Conservation (phyloP, 805 yeast species). For the Saturnispora serradocipensis region DNA sequence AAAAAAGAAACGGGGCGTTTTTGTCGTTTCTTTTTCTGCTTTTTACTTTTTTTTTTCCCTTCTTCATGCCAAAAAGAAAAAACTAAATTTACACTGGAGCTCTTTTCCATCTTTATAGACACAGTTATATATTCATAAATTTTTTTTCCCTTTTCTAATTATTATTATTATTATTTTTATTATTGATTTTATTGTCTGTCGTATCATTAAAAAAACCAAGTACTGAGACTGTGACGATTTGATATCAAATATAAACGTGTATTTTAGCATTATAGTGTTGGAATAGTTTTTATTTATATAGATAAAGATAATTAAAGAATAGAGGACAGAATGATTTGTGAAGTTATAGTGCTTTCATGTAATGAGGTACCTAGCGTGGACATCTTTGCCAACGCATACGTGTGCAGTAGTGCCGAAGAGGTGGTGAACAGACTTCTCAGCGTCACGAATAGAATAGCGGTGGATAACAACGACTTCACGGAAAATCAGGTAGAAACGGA, state of each 20-base stretch:
- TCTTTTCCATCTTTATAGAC: background rate
- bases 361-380: background rate
- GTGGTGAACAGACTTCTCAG: slow-evolving; percentile 1
- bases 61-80: background rate
- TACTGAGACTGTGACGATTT: background rate
- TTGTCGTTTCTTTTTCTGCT: background rate
- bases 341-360: background rate
- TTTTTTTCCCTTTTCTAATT: background rate
- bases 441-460: background rate
- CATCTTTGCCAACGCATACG: background rate
- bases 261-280: background rate
- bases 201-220: background rate
- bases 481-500: slow-evolving; percentile 5
- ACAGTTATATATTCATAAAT: background rate
- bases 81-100: background rate
- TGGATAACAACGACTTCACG: background rate
- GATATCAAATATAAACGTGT: background rate
- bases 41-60: background rate
- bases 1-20: background rate
- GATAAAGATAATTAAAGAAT: background rate
- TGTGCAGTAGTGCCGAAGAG: background rate
- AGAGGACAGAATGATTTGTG: background rate
- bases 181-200: background rate
- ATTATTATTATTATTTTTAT: no score
- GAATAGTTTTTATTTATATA: background rate